Conservation (phyloP, 2,329 filamentous ascomycete genomes). For the Cadophora sp. region DNA sequence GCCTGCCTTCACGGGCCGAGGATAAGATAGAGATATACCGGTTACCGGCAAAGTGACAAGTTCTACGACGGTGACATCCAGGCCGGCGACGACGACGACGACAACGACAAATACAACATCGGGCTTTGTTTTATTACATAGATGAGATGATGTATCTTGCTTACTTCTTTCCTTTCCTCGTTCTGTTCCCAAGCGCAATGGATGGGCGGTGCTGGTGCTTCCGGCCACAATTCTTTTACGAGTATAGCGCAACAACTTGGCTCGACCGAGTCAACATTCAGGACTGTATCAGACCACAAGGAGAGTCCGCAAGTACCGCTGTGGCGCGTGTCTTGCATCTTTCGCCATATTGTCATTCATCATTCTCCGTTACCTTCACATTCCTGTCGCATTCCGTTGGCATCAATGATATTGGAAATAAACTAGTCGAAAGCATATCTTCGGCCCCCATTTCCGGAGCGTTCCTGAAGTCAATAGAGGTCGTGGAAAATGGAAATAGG, state of each 20-base stretch:
- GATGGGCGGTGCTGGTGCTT: not conserved
- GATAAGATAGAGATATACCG: not conserved
- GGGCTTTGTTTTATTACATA: too few species aligned
- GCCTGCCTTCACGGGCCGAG: not conserved
- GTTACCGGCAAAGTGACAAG: not conserved
- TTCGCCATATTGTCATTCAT: not conserved
- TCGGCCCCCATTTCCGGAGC: not conserved
- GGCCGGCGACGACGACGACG: not conserved
- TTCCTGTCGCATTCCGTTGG: not conserved
- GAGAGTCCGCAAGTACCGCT: not conserved
- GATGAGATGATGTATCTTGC: not conserved
- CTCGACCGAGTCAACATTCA: not conserved
- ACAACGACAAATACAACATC: too few species aligned
- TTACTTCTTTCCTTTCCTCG: not conserved
- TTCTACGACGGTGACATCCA: not conserved
- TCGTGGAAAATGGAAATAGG: not conserved
- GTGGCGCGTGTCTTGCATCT: not conserved
- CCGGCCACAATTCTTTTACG: not conserved
- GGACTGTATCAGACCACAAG: not conserved
- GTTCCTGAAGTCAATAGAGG: not conserved
- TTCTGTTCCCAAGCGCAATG: not conserved
- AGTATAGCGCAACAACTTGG: not conserved
- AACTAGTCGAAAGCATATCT: not conserved
- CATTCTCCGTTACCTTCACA: not conserved
- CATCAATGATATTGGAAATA: not conserved